These are phyloP conservation scores for Paramarasmius palmivorus DNA, from an alignment of 1,284 basidiomycete species.

Conservation along the genomic window DNA sequence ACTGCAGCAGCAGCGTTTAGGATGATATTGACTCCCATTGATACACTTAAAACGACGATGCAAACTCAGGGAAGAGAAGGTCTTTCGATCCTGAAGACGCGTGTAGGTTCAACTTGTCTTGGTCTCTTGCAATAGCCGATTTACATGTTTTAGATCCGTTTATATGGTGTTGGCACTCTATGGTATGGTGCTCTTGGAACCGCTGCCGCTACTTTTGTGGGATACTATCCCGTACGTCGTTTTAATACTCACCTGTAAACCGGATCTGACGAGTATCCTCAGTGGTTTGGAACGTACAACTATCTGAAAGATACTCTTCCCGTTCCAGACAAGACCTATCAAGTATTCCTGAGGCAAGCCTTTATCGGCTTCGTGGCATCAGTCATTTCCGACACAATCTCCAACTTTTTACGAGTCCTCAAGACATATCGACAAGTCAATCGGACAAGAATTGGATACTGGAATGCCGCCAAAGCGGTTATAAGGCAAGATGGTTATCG, in stretches of 20 bases:
- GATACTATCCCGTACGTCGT: constrained; percentile 70
- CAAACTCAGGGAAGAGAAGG: constrained; percentile 84
- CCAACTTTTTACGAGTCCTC: constrained; percentile 86
- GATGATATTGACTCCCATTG: constrained; percentile 85
- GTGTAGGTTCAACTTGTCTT: constrained; percentile 60
- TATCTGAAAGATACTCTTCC: constrained; percentile 70
- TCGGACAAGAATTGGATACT: constrained; percentile 74
- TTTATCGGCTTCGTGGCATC: constrained; percentile 87
- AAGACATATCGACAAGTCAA: constrained; percentile 93
- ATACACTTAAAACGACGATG: constrained; percentile 90
- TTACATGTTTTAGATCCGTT: constrained; percentile 51
- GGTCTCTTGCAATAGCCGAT: no score
- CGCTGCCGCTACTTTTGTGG: constrained; percentile 90
- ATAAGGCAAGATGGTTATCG: constrained; percentile 62
- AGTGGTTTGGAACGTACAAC: constrained; percentile 87
- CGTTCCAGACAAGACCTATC: constrained; percentile 45
- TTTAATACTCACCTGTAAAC: not conserved
- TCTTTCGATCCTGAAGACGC: constrained; percentile 58
- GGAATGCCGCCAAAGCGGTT: constrained; percentile 66
- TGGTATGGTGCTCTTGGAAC: constrained; percentile 91
- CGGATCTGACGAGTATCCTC: not conserved
- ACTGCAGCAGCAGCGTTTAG: constrained; percentile 75
- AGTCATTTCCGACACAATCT: constrained; percentile 78
- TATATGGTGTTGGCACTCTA: constrained; percentile 73
- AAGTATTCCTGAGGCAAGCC: constrained; percentile 74